A percentile compares a stretch with the other conserved stretches of the same genome.
Evolutionary conservation across 768 basidiomycete genomes (phyloP).

Genomic region (Mrakia gelida): DNA sequence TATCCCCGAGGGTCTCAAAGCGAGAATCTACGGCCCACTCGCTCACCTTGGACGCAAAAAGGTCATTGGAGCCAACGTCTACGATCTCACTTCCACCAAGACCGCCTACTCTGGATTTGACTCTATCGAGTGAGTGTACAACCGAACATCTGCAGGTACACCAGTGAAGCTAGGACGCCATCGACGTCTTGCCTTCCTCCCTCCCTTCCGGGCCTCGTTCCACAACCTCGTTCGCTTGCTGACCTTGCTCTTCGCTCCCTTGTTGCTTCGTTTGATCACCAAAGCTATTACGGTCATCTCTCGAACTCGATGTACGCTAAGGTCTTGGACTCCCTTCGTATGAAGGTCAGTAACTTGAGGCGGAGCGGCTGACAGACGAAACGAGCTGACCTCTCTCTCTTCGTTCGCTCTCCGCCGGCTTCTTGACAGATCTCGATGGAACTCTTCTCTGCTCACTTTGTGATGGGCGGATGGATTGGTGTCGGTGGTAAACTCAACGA

Average conservation of each 20-base stretch:
- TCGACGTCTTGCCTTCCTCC: no score
- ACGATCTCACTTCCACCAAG: not conserved
- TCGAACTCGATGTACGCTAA: constrained; percentile 19
- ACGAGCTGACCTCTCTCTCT: not conserved
- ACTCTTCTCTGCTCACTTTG: constrained; percentile 7
- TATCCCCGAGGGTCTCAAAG: not conserved
- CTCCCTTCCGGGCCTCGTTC: no score
- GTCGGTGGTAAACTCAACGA: not conserved
- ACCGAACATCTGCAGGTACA: no score
- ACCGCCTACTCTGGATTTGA: not conserved
- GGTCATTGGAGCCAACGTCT: constrained; percentile 1
- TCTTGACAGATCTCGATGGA: constrained; percentile 8
- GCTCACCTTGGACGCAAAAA: not conserved
- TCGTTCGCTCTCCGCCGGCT: not conserved
- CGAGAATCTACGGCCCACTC: not conserved
- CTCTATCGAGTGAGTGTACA: not conserved
- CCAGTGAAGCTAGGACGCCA: no score
- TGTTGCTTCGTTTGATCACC: no score
- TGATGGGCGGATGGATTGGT: constrained; percentile 5
- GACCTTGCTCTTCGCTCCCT: no score
- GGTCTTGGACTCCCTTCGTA: not conserved
- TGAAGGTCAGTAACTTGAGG: not conserved
- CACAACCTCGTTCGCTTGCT: no score
- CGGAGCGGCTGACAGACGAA: not conserved
- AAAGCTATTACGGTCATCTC: constrained; percentile 6